Conservation (phyloP, 129 eudicot species). For the Deinandra increscens region DNA sequence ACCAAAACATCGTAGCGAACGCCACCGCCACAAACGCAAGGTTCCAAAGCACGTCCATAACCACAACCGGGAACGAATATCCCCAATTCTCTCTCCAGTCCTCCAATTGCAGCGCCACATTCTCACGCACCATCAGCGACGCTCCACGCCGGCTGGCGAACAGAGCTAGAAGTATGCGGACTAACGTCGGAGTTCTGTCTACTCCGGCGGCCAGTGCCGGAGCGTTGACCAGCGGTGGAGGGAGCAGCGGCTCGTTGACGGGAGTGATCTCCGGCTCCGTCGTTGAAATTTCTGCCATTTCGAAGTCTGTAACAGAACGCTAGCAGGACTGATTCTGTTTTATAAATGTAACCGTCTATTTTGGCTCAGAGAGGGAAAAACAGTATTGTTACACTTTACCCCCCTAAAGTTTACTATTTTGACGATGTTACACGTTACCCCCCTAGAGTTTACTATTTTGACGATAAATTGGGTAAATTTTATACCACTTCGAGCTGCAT, state of each 20-base stretch:
- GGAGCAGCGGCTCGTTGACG: constrained; percentile 24
- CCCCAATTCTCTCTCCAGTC: constrained; percentile 58
- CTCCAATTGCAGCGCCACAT: neutral
- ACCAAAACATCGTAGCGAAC: constrained; percentile 42
- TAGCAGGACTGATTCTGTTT: constrained; percentile 11
- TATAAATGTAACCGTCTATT: neutral
- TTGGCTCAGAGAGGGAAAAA: neutral
- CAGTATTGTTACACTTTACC: neutral
- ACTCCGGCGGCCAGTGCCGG: neutral
- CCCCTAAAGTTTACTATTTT: neutral
- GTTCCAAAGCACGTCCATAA: constrained; percentile 63
- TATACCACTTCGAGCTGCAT: neutral
- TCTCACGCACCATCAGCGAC: constrained; percentile 20
- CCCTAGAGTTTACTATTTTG: neutral
- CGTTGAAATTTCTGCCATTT: neutral
- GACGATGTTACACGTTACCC: neutral
- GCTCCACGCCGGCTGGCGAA: constrained; percentile 53
- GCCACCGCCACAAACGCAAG: constrained; percentile 53
- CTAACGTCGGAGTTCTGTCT: constrained; percentile 19
- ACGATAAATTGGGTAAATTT: neutral
- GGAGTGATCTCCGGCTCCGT: constrained; percentile 19
- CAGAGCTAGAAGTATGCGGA: constrained; percentile 41
- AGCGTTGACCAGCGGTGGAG: neutral
- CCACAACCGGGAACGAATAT: constrained; percentile 73
- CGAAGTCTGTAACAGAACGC: neutral